Conservation (phyloP, 1,284 basidiomycete genomes). For the Phellinidium pouzarii region DNA sequence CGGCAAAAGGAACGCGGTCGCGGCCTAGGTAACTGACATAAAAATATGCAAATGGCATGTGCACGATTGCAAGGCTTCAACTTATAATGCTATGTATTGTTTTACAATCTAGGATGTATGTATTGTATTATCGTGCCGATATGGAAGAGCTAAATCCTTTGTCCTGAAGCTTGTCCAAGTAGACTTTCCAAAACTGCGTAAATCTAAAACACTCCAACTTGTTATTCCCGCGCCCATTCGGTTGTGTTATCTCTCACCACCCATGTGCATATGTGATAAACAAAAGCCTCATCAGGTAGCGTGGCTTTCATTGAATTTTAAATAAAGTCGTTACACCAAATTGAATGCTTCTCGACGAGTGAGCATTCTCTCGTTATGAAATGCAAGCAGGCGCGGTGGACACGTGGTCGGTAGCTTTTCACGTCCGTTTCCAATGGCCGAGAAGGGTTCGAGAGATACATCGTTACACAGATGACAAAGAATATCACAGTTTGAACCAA, state of each 20-base stretch:
- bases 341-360: constrained; percentile 6
- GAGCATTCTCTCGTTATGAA: neutral
- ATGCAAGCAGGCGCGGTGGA: neutral
- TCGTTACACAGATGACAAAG: no score
- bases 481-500: no score
- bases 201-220: neutral
- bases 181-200: neutral
- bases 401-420: neutral
- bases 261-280: constrained; percentile 1
- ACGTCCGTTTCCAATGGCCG: neutral
- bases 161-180: neutral
- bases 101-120: neutral
- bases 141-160: neutral
- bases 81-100: neutral
- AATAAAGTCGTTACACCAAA: neutral
- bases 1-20: constrained; percentile 8
- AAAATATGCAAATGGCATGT: neutral
- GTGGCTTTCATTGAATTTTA: neutral
- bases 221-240: no score
- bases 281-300: neutral
- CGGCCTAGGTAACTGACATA: constrained; percentile 7
- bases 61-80: no score
- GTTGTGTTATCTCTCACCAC: neutral
- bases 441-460: no score
- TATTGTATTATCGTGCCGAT: neutral